Percentiles rank a stretch among this genome's conserved stretches.
These are phyloP conservation scores for Knufia petricola DNA, from an alignment of 2,329 filamentous ascomycete genomes.

Conservation along the genomic window DNA sequence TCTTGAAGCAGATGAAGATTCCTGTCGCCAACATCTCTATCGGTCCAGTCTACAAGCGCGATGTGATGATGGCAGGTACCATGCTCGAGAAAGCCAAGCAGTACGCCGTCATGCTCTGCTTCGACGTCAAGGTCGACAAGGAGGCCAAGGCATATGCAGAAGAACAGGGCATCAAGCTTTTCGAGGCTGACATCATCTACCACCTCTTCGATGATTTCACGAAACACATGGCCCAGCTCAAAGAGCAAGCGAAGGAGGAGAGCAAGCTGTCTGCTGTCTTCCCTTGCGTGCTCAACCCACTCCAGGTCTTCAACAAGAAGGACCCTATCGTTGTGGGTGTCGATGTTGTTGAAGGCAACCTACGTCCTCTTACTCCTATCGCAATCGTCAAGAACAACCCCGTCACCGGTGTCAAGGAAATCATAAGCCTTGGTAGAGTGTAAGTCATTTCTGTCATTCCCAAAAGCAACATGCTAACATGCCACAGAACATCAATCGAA, in stretches of 20 bases:
- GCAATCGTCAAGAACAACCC: constrained; percentile 75
- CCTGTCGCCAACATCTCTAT: constrained; percentile 96
- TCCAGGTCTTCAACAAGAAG: constrained; percentile 98
- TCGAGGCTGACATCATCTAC: constrained; percentile 98
- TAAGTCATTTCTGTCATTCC: constrained; percentile 43
- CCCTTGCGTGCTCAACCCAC: constrained; percentile 80
- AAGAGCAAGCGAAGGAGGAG: constrained; percentile 91
- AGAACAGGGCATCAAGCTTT: constrained; percentile 91
- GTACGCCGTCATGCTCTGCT: constrained; percentile 98
- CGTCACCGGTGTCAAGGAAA: constrained; percentile 69
- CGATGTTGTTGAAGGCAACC: constrained; percentile 82
- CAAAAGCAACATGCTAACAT: constrained; percentile 20
- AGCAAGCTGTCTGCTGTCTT: constrained; percentile 93
- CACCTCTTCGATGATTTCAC: constrained; percentile 96
- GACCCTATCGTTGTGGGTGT: constrained; percentile 90
- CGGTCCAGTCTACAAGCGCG: constrained; percentile 93
- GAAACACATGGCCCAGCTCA: constrained; percentile 78
- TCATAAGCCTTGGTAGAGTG: constrained; percentile 83
- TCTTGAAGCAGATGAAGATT: constrained; percentile 92
- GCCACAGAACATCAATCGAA: constrained; percentile 76
- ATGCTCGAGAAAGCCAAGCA: constrained; percentile 96
- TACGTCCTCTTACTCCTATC: constrained; percentile 81
- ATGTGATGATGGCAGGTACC: constrained; percentile 84
- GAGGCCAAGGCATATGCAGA: constrained; percentile 86
- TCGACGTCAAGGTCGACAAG: constrained; percentile 98